These are phyloP conservation scores for Grosmannia serpens DNA, from an alignment of 2,329 filamentous ascomycete genomes.

Conservation along the genomic window DNA sequence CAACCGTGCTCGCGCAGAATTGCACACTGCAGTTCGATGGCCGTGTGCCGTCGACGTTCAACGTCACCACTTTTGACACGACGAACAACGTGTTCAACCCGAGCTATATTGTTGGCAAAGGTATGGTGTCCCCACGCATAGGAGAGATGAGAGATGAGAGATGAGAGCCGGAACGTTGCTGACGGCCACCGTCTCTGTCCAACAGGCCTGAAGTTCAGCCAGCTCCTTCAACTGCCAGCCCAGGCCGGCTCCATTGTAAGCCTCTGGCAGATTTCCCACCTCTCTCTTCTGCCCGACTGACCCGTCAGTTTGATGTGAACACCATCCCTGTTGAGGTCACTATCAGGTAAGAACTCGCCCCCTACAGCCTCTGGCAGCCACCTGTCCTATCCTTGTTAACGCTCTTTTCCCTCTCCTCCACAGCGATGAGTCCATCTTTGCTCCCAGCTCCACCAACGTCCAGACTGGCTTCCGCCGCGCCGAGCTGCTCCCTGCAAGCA, in stretches of 20 bases:
- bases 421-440: slow-evolving; percentile 46
- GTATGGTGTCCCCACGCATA: slow-evolving; percentile 12
- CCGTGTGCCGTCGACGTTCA: slow-evolving; percentile 27
- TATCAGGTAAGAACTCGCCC: slow-evolving; percentile 27
- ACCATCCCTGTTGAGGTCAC: slow-evolving; percentile 40
- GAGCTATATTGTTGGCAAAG: slow-evolving; percentile 38
- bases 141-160: not conserved
- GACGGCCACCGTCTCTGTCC: not conserved
- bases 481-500: slow-evolving; percentile 40
- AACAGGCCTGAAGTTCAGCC: slow-evolving; percentile 35
- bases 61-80: slow-evolving; percentile 27
- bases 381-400: not conserved
- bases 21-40: slow-evolving; percentile 34
- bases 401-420: slow-evolving; percentile 1
- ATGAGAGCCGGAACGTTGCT: not conserved
- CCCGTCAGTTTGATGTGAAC: slow-evolving; percentile 29
- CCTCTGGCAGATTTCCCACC: not conserved
- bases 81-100: slow-evolving; percentile 35
- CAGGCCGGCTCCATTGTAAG: slow-evolving; percentile 26
- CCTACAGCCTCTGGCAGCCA: not conserved
- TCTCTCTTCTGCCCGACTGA: not conserved
- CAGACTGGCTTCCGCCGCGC: slow-evolving; percentile 51
- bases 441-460: slow-evolving; percentile 31
- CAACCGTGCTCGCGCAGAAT: slow-evolving; percentile 16
- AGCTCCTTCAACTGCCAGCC: slow-evolving; percentile 36